These are phyloP conservation scores for Termitomyces sp. DNA, from an alignment of 1,284 basidiomycete species.

Conservation along the genomic window DNA sequence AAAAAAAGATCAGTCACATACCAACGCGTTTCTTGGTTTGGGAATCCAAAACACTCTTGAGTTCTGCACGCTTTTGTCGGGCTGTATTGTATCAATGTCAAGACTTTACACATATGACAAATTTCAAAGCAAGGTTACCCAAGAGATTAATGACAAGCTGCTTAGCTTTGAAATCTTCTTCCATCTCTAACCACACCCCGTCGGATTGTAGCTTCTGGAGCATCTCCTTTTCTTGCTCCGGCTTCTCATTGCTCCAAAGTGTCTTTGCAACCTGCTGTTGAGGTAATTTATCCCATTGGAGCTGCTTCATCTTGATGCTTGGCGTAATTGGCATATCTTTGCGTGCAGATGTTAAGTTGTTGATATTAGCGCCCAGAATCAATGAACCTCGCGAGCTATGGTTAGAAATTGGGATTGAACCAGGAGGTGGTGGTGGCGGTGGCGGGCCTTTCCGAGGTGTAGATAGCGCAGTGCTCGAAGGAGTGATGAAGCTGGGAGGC, in stretches of 20 bases:
- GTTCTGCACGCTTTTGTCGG: constrained; percentile 76
- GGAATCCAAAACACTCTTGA: constrained; percentile 87
- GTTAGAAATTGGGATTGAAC: constrained; percentile 43
- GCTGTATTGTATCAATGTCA: constrained; percentile 39
- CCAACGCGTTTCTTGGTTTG: constrained; percentile 89
- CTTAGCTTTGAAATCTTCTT: constrained; percentile 97
- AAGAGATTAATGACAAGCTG: constrained; percentile 84
- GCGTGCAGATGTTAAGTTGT: constrained; percentile 53
- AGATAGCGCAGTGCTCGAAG: constrained; percentile 16
- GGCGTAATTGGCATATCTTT: constrained; percentile 88
- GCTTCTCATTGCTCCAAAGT: constrained; percentile 73
- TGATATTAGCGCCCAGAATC: constrained; percentile 52
- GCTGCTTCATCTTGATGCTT: constrained; percentile 91
- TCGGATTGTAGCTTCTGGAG: constrained; percentile 74
- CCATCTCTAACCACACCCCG: constrained; percentile 95
- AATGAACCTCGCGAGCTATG: constrained; percentile 47
- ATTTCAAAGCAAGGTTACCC: constrained; percentile 36
- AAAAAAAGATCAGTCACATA: constrained; percentile 32
- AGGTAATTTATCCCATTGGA: constrained; percentile 97
- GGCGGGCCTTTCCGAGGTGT: constrained; percentile 22
- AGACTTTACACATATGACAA: neutral
- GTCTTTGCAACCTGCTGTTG: constrained; percentile 82
- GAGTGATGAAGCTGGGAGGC: constrained; percentile 29
- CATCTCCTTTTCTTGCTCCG: constrained; percentile 71
- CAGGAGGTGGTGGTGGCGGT: constrained; percentile 44